phyloP scores from a whole-genome alignment of 2,329 filamentous ascomycete species.

The Nemania abortiva region DNA sequence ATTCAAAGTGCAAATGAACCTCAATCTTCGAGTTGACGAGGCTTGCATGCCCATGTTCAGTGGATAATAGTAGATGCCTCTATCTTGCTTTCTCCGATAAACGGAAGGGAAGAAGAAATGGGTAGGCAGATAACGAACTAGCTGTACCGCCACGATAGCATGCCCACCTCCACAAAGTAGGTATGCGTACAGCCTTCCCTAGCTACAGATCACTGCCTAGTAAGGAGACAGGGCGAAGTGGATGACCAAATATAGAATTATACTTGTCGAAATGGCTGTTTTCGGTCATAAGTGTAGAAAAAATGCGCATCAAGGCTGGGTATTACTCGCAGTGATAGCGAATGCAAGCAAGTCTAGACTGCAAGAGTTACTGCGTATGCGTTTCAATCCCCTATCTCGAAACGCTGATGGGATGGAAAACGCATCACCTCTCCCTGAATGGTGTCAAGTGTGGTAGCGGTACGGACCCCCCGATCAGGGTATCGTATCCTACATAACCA shows the following conservation, averaged over 20 bases:
- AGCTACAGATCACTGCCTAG: slow-evolving; percentile 21
- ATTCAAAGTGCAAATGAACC: not conserved
- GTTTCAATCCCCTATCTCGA: slow-evolving; percentile 34
- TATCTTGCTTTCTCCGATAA: slow-evolving; percentile 32
- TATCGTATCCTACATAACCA: not conserved
- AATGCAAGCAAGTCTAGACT: slow-evolving; percentile 14
- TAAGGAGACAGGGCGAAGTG: slow-evolving; percentile 35
- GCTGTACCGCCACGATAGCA: slow-evolving; percentile 33
- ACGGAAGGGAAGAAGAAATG: slow-evolving; percentile 24
- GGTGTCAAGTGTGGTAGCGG: slow-evolving; percentile 28
- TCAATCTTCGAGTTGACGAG: not conserved
- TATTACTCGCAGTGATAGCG: slow-evolving; percentile 14
- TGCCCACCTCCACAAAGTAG: slow-evolving; percentile 23
- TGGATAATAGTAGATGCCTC: not conserved
- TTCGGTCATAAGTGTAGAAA: not conserved
- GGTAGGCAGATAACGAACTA: not conserved
- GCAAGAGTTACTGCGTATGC: slow-evolving; percentile 9
- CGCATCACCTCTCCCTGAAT: slow-evolving; percentile 30
- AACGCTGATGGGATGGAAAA: slow-evolving; percentile 28
- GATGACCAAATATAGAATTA: slow-evolving; percentile 36
- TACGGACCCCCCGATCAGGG: slow-evolving; percentile 22
- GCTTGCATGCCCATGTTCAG: not conserved
- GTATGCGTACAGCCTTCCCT: slow-evolving; percentile 37
- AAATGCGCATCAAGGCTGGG: slow-evolving; percentile 20
- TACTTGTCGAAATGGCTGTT: slow-evolving; percentile 15